A percentile compares a stretch with the other conserved stretches of the same genome.
These are phyloP conservation scores for Fusarium sp. DNA, from an alignment of 2,329 filamentous ascomycete species.

Conservation along the genomic window DNA sequence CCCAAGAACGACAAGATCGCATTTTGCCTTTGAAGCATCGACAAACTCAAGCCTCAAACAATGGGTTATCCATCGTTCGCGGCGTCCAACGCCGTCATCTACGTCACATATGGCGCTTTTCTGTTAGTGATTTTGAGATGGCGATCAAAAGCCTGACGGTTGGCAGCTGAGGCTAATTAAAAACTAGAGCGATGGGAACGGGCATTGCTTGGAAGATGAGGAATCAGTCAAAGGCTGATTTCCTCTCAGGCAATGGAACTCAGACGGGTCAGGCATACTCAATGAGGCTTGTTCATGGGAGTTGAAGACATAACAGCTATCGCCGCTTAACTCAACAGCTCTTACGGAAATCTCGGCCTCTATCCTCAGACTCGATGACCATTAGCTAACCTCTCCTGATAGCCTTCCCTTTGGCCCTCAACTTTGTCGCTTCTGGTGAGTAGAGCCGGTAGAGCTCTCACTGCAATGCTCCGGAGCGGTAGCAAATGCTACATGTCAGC, in stretches of 20 bases:
- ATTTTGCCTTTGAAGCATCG: not conserved
- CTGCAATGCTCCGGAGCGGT: constrained; percentile 64
- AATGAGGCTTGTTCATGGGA: constrained; percentile 6
- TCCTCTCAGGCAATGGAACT: constrained; percentile 79
- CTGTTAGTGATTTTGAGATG: constrained; percentile 62
- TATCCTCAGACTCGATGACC: not conserved
- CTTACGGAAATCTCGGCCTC: constrained; percentile 5
- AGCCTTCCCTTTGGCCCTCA: constrained; percentile 84
- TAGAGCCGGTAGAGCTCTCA: constrained; percentile 54
- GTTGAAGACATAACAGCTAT: not conserved
- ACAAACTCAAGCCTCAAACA: not conserved
- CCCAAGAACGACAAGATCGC: not conserved
- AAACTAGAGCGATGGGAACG: constrained; percentile 68
- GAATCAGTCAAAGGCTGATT: constrained; percentile 73
- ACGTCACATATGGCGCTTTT: constrained; percentile 79
- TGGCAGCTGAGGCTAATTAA: constrained; percentile 27
- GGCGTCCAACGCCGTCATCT: constrained; percentile 86
- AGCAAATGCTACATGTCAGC: constrained; percentile 58
- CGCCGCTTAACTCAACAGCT: not conserved
- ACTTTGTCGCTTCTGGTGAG: constrained; percentile 94
- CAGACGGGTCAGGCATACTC: constrained; percentile 74
- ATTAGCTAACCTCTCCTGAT: constrained; percentile 46
- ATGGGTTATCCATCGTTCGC: constrained; percentile 80
- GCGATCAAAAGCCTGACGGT: not conserved
- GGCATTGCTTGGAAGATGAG: constrained; percentile 66